Base-by-base conservation (phyloP, 345 rosid genomes). In the Lepidium didymum region DNA sequence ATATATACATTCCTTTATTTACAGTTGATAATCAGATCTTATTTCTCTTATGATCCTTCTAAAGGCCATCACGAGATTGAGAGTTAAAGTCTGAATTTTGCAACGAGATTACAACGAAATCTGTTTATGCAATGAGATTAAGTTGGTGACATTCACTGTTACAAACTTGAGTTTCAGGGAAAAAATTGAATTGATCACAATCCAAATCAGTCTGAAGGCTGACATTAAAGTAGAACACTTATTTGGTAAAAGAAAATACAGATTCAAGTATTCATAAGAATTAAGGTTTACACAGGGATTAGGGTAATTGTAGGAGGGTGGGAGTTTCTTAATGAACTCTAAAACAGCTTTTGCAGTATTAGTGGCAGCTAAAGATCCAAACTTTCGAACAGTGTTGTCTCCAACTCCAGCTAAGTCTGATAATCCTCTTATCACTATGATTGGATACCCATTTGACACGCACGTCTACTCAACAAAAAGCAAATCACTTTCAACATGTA, bases 321-420 rank as follows among this genome's bases (percentile, higher is more conserved):
- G 72, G 9, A 78, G 56, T 34, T 68, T 64, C 21, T 44, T 15
- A 36, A 79, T 62, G 56, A 82, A 82, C n/a, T 72, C 47, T 23
- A 78, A 10, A 53, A 79, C 87, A 21, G 62, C 80, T 71, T 66
- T 75, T 1, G 81, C 86, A 21, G 82, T 44, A 67, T 81, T 77
- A 12, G 23, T 56, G 16, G 86, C 84, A 31, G 86, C 85, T 27
- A 82, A 75, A 27, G 78, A 67, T 67, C 81, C 80, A 55, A 70
- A 79, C 53, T 50, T 75, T 12, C 25, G 19, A 14, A 72, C 42
- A 9, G 33, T 41, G 41, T 60, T 83, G 0, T 67, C 50, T 69
- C 87, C 85, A 38, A 41, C 79, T 67, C 81, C 86, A 3, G 87
- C 86, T 56, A 83, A 62, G 69, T 81, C 82, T 50, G 87, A 83